Evolutionary conservation across 2,329 filamentous ascomycete genomes (phyloP).

Genomic region (Chrysoporthe austroafricana): DNA sequence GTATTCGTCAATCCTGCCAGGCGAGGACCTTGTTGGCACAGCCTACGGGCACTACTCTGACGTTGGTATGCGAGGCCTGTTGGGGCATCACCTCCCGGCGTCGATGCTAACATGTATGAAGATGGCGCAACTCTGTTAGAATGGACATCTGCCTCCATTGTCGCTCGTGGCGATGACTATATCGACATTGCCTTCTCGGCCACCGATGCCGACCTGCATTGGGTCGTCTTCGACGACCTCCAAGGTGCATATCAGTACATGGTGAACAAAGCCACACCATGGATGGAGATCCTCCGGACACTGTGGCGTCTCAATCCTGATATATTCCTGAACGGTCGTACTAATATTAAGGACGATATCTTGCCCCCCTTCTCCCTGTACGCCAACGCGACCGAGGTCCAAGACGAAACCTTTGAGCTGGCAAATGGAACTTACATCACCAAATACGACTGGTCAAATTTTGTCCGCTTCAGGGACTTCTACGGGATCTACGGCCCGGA

Average conservation of each 20-base stretch:
- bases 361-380: slow-evolving; percentile 51
- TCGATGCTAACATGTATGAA: slow-evolving; percentile 30
- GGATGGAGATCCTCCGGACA: slow-evolving; percentile 53
- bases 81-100: neutral
- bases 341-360: slow-evolving; percentile 48
- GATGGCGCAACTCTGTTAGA: slow-evolving; percentile 50
- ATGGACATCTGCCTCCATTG: slow-evolving; percentile 51
- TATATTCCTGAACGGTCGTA: slow-evolving; percentile 51
- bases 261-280: slow-evolving; percentile 52
- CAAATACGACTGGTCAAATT: slow-evolving; percentile 50
- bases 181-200: slow-evolving; percentile 54
- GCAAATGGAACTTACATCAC: slow-evolving; percentile 53
- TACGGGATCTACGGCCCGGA: slow-evolving; percentile 53
- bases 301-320: slow-evolving; percentile 54
- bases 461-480: slow-evolving; percentile 45
- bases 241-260: slow-evolving; percentile 61
- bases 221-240: slow-evolving; percentile 53
- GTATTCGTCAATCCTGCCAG: slow-evolving; percentile 32
- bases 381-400: slow-evolving; percentile 49
- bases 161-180: slow-evolving; percentile 37
- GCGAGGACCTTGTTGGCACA: slow-evolving; percentile 37
- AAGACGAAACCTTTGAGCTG: slow-evolving; percentile 57
- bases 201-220: slow-evolving; percentile 53
- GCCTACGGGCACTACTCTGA: slow-evolving; percentile 39
- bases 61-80: slow-evolving; percentile 32